A percentile compares a stretch with the other conserved stretches of the same genome.
These are phyloP conservation scores for Botrytis cinerea DNA, from an alignment of 2,329 filamentous ascomycete species.

Conservation along the genomic window DNA sequence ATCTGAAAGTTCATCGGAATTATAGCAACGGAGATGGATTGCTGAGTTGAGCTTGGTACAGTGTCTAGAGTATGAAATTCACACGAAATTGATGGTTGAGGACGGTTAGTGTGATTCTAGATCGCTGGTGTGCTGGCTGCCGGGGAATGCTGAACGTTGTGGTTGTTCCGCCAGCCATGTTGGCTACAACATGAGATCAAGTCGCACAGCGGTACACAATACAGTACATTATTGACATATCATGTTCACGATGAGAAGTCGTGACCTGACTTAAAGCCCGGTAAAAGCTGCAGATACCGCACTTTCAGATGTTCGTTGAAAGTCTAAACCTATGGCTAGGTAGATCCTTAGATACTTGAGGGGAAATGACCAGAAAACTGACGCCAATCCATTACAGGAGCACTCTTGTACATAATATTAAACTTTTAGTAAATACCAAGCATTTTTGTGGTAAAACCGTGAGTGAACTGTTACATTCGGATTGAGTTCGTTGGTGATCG, in stretches of 20 bases:
- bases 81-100: not conserved
- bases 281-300: slow-evolving; percentile 4
- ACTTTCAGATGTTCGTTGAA: not conserved
- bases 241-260: not conserved
- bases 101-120: slow-evolving; percentile 2
- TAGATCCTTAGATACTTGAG: not conserved
- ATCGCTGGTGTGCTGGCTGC: slow-evolving; percentile 15
- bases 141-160: slow-evolving; percentile 16
- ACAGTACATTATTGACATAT: slow-evolving; percentile 2
- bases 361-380: not conserved
- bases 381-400: not conserved
- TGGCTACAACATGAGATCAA: slow-evolving; percentile 6
- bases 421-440: not conserved
- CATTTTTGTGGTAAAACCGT: not conserved
- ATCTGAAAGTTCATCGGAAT: slow-evolving; percentile 22
- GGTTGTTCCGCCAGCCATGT: slow-evolving; percentile 2
- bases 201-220: not conserved
- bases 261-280: not conserved
- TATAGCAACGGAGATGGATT: not conserved
- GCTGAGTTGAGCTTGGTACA: slow-evolving; percentile 11
- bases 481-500: slow-evolving; percentile 4
- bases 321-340: not conserved
- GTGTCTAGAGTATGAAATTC: slow-evolving; percentile 2
- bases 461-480: not conserved
- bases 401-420: not conserved